Evolutionary conservation across 441 rosid species (phyloP), one percentile per base, ranked within the genome.

Genomic region (Populus hybrid): DNA sequence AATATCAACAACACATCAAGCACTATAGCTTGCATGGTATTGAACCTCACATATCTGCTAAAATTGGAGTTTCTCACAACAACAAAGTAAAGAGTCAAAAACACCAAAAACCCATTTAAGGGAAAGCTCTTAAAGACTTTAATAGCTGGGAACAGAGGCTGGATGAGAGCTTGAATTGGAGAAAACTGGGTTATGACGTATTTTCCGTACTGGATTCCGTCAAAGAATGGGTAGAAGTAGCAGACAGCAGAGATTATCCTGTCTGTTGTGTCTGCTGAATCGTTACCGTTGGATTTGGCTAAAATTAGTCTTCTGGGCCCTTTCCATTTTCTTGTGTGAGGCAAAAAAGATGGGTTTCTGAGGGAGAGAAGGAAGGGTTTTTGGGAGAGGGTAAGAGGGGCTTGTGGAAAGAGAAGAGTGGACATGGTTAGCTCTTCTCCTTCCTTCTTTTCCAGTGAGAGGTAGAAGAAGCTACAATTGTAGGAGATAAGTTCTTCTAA

Each of bases 11-110:
- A 74, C 75, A 95, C 94, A 75, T 95, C 99, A 38, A 95, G 97
- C 76, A 91, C 96, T 36, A 95, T 89, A 10, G 94, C 99, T 82
- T 95, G 99, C 99, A 93, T 95, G 67, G 96, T 92, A 83, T 95
- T 95, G 84, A 95, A 95, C 89, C 99, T 90, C 76, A 93, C 99
- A 82, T 93, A 93, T 85, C 92, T 91, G 83, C 96, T 93, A 80
- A 95, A 93, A 21, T 91, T 93, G 5, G 78, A 83, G 80, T 93
- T 95, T 84, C 97, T 90, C n/a, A 93, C 98, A 75, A 95, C 94
- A 65, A 90, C 92, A 78, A 93, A 95, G 86, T 93, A 95, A 71
- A 95, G 87, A 34, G 96, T 86, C 74, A 95, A 75, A 82, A 95
- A 95, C 71, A 95, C 88, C 50, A 95, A 79, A 75, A 95, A 87